Conservation (phyloP, 805 yeast genomes). For the Saturnispora diversa region DNA sequence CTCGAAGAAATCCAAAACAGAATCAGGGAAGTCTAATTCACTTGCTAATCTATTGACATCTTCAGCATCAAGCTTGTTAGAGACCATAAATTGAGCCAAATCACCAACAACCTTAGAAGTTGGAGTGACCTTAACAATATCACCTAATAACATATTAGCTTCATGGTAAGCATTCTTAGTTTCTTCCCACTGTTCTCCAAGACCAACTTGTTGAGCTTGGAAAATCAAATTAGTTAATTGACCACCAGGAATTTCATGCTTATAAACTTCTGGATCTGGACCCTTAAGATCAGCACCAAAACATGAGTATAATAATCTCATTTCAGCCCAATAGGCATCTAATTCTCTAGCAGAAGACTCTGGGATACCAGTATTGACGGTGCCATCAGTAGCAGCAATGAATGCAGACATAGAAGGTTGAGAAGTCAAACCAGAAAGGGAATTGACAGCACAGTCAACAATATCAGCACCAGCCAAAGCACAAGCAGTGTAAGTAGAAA, state of each 20-base stretch:
- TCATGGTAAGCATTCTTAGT: conserved; percentile 90
- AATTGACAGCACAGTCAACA: conserved; percentile 94
- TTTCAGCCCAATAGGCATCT: conserved; percentile 97
- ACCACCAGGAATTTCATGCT: conserved; percentile 99
- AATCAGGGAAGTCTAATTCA: conserved; percentile 95
- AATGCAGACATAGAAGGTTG: conserved; percentile 95
- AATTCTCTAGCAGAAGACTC: conserved; percentile 65
- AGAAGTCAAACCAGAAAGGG: conserved; percentile 97
- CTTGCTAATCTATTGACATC: conserved; percentile 85
- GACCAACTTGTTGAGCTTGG: conserved; percentile 99
- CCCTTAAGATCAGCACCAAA: conserved; percentile 99
- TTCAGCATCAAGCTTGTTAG: conserved; percentile 77
- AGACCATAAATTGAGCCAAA: conserved; percentile 98
- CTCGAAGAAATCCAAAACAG: conserved; percentile 96
- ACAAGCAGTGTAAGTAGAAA: conserved; percentile 90
- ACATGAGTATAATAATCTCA: conserved; percentile 92
- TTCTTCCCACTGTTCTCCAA: conserved; percentile 94
- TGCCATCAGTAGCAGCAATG: conserved; percentile 86
- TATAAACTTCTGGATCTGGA: conserved; percentile 98
- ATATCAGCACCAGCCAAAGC: conserved; percentile 97
- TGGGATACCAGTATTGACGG: conserved; percentile 64
- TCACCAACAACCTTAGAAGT: conserved; percentile 99
- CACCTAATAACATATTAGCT: conserved; percentile 89
- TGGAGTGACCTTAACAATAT: conserved; percentile 96
- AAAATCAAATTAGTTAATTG: conserved; percentile 94